Percentiles rank a stretch among this genome's conserved stretches.
phyloP scores from a whole-genome alignment of 805 yeast species.

The Spathaspora gorwiae region DNA sequence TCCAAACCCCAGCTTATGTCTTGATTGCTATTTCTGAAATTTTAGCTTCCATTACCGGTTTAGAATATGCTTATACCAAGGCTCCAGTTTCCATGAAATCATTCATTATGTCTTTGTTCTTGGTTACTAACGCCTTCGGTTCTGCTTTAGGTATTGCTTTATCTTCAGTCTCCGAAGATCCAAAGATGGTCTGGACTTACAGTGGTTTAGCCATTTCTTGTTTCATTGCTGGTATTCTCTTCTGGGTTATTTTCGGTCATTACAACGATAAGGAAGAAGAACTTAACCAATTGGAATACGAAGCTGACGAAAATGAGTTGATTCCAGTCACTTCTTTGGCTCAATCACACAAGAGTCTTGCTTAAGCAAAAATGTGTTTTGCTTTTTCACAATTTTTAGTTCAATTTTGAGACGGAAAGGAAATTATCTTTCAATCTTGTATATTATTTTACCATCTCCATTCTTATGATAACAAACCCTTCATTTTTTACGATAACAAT shows the following conservation, averaged over 20 bases:
- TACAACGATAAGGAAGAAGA: slow-evolving; percentile 56
- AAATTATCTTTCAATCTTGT: background rate
- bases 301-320: slow-evolving; percentile 12
- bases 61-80: slow-evolving; percentile 80
- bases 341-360: slow-evolving; percentile 10
- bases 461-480: too few relatives aligned
- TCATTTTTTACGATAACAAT: too few relatives aligned
- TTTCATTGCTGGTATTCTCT: slow-evolving; percentile 52
- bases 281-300: slow-evolving; percentile 48
- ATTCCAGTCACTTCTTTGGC: slow-evolving; percentile 16
- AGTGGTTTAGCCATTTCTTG: slow-evolving; percentile 59
- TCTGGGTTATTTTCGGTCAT: slow-evolving; percentile 56
- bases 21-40: slow-evolving; percentile 73
- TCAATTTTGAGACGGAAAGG: too few relatives aligned
- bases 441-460: too few relatives aligned
- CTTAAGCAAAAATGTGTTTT: slow-evolving; percentile 2
- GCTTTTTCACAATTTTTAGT: background rate
- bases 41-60: slow-evolving; percentile 75
- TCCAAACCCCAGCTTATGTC: slow-evolving; percentile 69
- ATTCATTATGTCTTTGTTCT: slow-evolving; percentile 59
- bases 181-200: slow-evolving; percentile 67
- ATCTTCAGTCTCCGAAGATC: slow-evolving; percentile 62
- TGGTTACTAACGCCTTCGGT: slow-evolving; percentile 72
- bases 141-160: slow-evolving; percentile 73
- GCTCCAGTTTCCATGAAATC: slow-evolving; percentile 71